phyloP scores from a whole-genome alignment of 140 eudicot genomes.

The Anethum foeniculum region DNA sequence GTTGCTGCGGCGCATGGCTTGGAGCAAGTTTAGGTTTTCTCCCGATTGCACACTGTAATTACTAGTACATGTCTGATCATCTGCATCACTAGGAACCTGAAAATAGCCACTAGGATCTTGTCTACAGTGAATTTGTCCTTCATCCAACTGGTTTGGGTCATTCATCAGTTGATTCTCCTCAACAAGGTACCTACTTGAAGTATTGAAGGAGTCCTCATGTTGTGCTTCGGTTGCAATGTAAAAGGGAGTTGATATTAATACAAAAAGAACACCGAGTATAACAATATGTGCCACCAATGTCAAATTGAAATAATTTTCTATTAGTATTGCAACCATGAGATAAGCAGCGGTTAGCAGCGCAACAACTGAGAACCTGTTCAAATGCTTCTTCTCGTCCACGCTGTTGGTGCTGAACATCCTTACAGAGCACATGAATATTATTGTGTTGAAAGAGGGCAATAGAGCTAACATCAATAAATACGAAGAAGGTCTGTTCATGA shows the following conservation, averaged over 20 bases:
- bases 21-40: conserved; percentile 31
- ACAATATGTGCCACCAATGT: conserved; percentile 26
- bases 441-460: conserved; percentile 47
- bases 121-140: conserved; percentile 4
- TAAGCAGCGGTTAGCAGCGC: conserved; percentile 53
- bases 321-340: conserved; percentile 42
- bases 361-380: conserved; percentile 44
- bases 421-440: conserved; percentile 56
- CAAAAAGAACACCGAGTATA: conserved; percentile 29
- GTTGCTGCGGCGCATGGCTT: conserved; percentile 38
- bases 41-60: not conserved
- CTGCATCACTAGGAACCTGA: conserved; percentile 21
- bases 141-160: conserved; percentile 16
- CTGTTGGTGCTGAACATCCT: conserved; percentile 31
- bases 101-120: conserved; percentile 12
- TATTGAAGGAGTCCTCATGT: conserved; percentile 19
- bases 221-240: conserved; percentile 42
- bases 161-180: conserved; percentile 26
- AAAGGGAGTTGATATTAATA: conserved; percentile 50
- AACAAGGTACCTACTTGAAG: conserved; percentile 16
- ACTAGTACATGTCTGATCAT: not conserved
- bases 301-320: conserved; percentile 32
- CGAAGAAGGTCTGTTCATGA: conserved; percentile 40
- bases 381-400: conserved; percentile 44
- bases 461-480: conserved; percentile 51